These are phyloP conservation scores for Xylariaceae sp. DNA, from an alignment of 2,329 filamentous ascomycete species.

Conservation along the genomic window DNA sequence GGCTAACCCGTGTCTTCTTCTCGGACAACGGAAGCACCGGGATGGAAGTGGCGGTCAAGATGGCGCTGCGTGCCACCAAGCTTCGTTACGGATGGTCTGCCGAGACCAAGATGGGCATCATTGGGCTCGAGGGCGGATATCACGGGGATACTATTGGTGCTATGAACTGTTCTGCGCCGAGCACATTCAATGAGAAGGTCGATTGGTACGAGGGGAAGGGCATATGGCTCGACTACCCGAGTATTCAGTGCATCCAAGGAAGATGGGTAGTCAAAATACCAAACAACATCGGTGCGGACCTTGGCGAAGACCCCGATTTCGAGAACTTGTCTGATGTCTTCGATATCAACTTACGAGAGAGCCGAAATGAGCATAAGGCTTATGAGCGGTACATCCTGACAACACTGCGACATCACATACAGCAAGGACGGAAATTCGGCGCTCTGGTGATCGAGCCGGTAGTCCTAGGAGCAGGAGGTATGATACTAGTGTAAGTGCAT, in stretches of 20 bases:
- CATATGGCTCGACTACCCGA: slow-evolving; percentile 78
- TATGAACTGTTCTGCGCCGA: slow-evolving; percentile 81
- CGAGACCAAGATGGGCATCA: slow-evolving; percentile 58
- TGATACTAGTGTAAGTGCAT: slow-evolving; percentile 68
- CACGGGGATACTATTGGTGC: slow-evolving; percentile 87
- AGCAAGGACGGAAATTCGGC: slow-evolving; percentile 66
- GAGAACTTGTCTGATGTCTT: slow-evolving; percentile 57
- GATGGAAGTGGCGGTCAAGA: slow-evolving; percentile 81
- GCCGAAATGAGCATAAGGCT: slow-evolving; percentile 40
- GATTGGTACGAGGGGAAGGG: slow-evolving; percentile 83
- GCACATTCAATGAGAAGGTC: slow-evolving; percentile 74
- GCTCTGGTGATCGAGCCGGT: slow-evolving; percentile 78
- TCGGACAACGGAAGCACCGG: slow-evolving; percentile 83
- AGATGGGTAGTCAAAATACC: slow-evolving; percentile 64
- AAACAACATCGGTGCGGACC: slow-evolving; percentile 42
- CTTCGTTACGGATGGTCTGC: slow-evolving; percentile 65
- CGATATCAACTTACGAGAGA: slow-evolving; percentile 49
- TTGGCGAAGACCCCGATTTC: slow-evolving; percentile 43
- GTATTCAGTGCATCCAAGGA: slow-evolving; percentile 64
- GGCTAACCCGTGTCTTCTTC: slow-evolving; percentile 72
- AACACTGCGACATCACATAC: slow-evolving; percentile 50
- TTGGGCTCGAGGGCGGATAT: slow-evolving; percentile 78
- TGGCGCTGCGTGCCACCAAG: slow-evolving; percentile 70
- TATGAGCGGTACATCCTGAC: slow-evolving; percentile 61
- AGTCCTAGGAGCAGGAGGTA: slow-evolving; percentile 77